phyloP scores from a whole-genome alignment of 1,284 basidiomycete genomes.

The Sporisorium reilianum region DNA sequence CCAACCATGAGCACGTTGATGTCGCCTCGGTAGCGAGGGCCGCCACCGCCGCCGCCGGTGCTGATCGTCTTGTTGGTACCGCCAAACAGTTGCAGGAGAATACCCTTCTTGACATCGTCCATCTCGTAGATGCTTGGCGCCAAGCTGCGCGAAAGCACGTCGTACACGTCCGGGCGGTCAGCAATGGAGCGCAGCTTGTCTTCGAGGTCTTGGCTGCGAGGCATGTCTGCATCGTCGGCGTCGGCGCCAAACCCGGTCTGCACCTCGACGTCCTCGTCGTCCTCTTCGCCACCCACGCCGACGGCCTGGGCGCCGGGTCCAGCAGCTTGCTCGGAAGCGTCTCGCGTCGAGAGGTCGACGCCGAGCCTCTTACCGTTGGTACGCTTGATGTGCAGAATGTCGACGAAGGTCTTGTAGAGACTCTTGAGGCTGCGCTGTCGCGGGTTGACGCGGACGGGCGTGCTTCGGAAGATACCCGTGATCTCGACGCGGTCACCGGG shows the following conservation, averaged over 20 bases:
- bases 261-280: slow-evolving; percentile 61
- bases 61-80: slow-evolving; percentile 95
- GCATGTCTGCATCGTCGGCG: slow-evolving; percentile 31
- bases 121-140: slow-evolving; percentile 99
- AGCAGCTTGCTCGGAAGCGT: slow-evolving; percentile 60
- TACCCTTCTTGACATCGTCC: slow-evolving; percentile 95
- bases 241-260: slow-evolving; percentile 28
- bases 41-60: slow-evolving; percentile 95
- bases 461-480: slow-evolving; percentile 93
- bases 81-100: slow-evolving; percentile 90
- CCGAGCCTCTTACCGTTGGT: slow-evolving; percentile 79
- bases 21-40: slow-evolving; percentile 94
- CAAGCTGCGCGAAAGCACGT: slow-evolving; percentile 83
- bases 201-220: slow-evolving; percentile 72
- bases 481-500: slow-evolving; percentile 92
- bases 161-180: slow-evolving; percentile 84
- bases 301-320: slow-evolving; percentile 75
- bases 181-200: slow-evolving; percentile 79
- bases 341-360: slow-evolving; percentile 84
- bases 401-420: slow-evolving; percentile 95
- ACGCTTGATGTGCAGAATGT: slow-evolving; percentile 90
- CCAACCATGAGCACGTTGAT: slow-evolving; percentile 99
- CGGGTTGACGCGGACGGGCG: slow-evolving; percentile 92
- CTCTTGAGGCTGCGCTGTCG: slow-evolving; percentile 91
- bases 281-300: slow-evolving; percentile 85